Base-by-base conservation (phyloP, 768 basidiomycete genomes). In the Pleurotus giganteus region DNA sequence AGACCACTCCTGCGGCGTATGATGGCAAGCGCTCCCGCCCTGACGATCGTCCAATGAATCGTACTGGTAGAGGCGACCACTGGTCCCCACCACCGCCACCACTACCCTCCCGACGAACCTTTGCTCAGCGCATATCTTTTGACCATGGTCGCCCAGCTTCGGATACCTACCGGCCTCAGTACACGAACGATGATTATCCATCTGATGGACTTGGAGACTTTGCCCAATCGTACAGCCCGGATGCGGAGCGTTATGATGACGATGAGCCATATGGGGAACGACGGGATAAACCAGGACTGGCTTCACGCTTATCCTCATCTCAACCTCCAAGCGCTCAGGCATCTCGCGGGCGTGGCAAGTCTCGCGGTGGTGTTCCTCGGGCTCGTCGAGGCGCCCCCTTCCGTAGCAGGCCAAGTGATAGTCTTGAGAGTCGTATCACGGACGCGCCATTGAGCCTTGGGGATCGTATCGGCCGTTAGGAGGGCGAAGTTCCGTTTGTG, bases 371-470 rank as follows among this genome's bases (percentile, higher is more conserved):
- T n/a, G 17, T n/a, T 51, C 21, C 31, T 9, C 29, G 49, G 13
- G 23, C 34, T 19, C 34, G 23, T 36, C 31, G 34, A 36, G 32
- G 32, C 32, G 19, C 49, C 9, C 21, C 31, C 17, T 34, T 23
- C 31, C 29, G 32, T 17, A 15, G 23, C 32, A 36, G 34, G 31
- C n/a, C 49, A 36, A n/a, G 34, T 13, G 49, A 34, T 39, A 34
- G 34, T n/a, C 49, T 51, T 37, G 49, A 51, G 24, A 51, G 49
- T 23, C 49, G 49, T 21, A 51, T 51, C 23, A 17, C 49, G 6
- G 49, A 51, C 15, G 31, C 49, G 3, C 49, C 31, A 17, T 34
- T 23, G 21, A 51, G 49, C 26, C 49, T 51, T 9, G 34, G 49
- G 4, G 49, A 51, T 28, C 49, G 49, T 15, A 24, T 51, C 21